Evolutionary conservation across 2,329 filamentous ascomycete genomes (phyloP), one percentile per base, ranked within the genome.

Genomic region (Lithohypha guttulata): DNA sequence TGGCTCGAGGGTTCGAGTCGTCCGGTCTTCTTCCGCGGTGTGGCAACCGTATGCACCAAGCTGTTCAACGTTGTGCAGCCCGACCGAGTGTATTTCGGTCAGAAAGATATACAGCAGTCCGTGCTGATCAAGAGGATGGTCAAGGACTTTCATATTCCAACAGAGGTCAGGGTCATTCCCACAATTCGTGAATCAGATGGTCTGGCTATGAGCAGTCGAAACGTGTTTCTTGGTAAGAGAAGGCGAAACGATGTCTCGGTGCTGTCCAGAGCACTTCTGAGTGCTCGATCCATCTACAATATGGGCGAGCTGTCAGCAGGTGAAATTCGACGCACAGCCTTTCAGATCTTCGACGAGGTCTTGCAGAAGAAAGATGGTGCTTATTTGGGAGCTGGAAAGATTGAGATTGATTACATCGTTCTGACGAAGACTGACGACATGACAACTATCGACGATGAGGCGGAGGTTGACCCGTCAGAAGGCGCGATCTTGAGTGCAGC

Each of bases 91-190:
- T 91, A 94, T 63, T 95, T 98, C 65, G 91, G 91, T 3, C 91
- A 96, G 61, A 98, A 98, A 64, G 91, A 98, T 59, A 77, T 95
- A 14, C 91, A 98, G 66, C 91, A 98, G 63, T 93, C 86, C 0
- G 83, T 93, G 13, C 75, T 98, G 8, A 83, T 98, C 53, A 79
- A 76, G 53, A 77, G 82, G 30, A 78, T 98, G 75, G 82, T 95
- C 21, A 71, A 77, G 49, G 91, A 98, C 59, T 87, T 98, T 49
- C 77, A 86, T 57, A 60, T 96, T 27, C 75, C 83, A 26, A 81
- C 77, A 3, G 67, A 82, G 15, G 76, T 96, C 6, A 70, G 79
- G 21, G 71, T 96, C 39, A 75, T 79, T 4, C 68, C 75, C 1
- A 98, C 91, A 0, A 68, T 76, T 42, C 72, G 91, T 35, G 87